Conservation (phyloP, 163 green algal genomes). For the Scenedesmus sp. region DNA sequence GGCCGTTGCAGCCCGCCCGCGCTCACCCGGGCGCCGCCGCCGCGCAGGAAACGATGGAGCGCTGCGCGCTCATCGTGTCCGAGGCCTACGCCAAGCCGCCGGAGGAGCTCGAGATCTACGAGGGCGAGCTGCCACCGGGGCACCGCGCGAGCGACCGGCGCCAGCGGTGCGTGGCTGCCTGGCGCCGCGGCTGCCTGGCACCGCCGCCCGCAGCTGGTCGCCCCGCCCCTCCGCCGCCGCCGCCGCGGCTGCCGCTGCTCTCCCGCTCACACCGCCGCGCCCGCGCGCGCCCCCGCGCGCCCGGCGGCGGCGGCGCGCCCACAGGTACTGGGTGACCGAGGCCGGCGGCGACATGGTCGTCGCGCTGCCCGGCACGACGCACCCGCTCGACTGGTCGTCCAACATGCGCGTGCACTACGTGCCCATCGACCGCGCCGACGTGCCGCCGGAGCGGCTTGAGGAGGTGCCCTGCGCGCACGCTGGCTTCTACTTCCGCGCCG, state of each 20-base stretch:
- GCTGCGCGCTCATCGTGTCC: constrained; percentile 24
- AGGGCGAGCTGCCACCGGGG: constrained; percentile 25
- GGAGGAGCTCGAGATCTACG: not conserved
- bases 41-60: constrained; percentile 36
- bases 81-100: constrained; percentile 3
- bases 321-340: constrained; percentile 39
- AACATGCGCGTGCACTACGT: constrained; percentile 40
- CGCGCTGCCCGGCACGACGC: constrained; percentile 37
- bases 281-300: no score
- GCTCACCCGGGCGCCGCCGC: no score
- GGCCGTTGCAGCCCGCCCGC: no score
- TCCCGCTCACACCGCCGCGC: no score
- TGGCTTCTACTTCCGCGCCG: constrained; percentile 31
- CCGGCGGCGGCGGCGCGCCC: constrained; percentile 52
- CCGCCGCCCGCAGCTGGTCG: no score
- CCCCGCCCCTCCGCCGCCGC: no score
- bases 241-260: no score
- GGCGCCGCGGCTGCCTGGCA: no score
- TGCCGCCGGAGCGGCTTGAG: not conserved
- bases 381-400: constrained; percentile 38
- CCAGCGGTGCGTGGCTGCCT: constrained; percentile 3
- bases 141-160: constrained; percentile 16
- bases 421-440: not conserved
- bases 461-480: constrained; percentile 33
- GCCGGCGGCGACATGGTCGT: constrained; percentile 31